A percentile compares a stretch with the other conserved stretches of the same genome.
Conservation (phyloP, 1,139 yeast species). For the Meyerozyma carpophila region DNA sequence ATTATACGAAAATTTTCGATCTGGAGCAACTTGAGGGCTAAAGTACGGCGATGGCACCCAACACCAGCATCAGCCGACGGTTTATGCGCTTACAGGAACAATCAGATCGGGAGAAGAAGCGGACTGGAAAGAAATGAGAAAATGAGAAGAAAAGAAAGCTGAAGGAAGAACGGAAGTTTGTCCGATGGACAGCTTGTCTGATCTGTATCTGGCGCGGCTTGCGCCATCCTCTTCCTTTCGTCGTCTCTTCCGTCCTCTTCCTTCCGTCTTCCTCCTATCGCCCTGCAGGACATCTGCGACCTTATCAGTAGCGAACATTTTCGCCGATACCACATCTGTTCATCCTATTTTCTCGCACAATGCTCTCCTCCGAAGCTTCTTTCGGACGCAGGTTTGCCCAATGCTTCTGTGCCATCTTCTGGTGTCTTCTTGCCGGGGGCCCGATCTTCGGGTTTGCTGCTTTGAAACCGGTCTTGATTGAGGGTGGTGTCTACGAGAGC, state of each 20-base stretch:
- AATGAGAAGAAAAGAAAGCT: neutral
- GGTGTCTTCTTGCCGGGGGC: constrained; percentile 92
- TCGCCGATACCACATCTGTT: neutral
- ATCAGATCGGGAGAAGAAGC: neutral
- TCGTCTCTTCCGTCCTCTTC: too few relatives aligned
- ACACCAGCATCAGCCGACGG: neutral
- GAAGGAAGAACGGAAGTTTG: too few relatives aligned
- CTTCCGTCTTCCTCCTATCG: too few relatives aligned
- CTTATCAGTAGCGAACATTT: neutral
- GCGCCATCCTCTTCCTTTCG: too few relatives aligned
- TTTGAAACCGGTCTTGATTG: constrained; percentile 70
- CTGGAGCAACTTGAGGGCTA: neutral
- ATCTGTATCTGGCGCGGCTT: too few relatives aligned
- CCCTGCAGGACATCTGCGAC: neutral
- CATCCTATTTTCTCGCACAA: neutral
- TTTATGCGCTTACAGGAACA: constrained; percentile 1
- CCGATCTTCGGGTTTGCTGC: constrained; percentile 96
- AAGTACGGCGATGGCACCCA: neutral
- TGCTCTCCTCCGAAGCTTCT: neutral
- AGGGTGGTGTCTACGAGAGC: constrained; percentile 70
- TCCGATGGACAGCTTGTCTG: too few relatives aligned
- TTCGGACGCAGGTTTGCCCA: constrained; percentile 30
- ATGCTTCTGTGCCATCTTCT: constrained; percentile 63
- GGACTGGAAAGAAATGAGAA: neutral
- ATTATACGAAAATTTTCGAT: constrained; percentile 6